Evolutionary conservation across 1,284 basidiomycete species (phyloP).

Genomic region (Leccinum cinnamomeum): DNA sequence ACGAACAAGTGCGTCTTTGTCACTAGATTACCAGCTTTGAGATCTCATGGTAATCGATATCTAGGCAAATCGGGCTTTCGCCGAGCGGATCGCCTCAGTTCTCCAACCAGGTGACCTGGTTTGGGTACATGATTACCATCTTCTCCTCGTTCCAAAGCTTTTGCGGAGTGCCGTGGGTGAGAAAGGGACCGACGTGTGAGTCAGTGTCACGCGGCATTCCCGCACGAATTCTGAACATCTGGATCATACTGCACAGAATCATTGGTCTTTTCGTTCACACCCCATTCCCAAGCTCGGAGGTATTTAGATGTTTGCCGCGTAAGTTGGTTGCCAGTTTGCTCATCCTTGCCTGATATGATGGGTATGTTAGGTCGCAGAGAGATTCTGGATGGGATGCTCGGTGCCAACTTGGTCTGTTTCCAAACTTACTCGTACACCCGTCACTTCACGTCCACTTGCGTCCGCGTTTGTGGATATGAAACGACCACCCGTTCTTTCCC

Average conservation of each 20-base stretch:
- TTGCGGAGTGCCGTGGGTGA: slow-evolving; percentile 56
- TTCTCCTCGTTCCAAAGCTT: slow-evolving; percentile 87
- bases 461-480: slow-evolving; percentile 96
- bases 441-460: slow-evolving; percentile 93
- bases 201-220: slow-evolving; percentile 9
- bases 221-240: background rate
- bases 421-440: slow-evolving; percentile 97
- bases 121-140: slow-evolving; percentile 92
- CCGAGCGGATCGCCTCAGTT: slow-evolving; percentile 71
- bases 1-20: slow-evolving; percentile 26
- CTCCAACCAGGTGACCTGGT: slow-evolving; percentile 90
- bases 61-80: slow-evolving; percentile 87
- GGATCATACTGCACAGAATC: slow-evolving; percentile 51
- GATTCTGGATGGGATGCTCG: slow-evolving; percentile 97
- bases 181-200: slow-evolving; percentile 28
- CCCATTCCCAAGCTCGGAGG: slow-evolving; percentile 95
- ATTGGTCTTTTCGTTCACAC: slow-evolving; percentile 97
- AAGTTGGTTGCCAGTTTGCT: slow-evolving; percentile 32
- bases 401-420: slow-evolving; percentile 95
- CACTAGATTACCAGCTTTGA: background rate
- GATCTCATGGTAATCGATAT: slow-evolving; percentile 9
- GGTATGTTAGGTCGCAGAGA: slow-evolving; percentile 68
- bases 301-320: slow-evolving; percentile 93
- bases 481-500: slow-evolving; percentile 62
- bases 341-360: background rate